Base-by-base conservation (phyloP, 257 asterid genomes). In the Primulina eburnea region DNA sequence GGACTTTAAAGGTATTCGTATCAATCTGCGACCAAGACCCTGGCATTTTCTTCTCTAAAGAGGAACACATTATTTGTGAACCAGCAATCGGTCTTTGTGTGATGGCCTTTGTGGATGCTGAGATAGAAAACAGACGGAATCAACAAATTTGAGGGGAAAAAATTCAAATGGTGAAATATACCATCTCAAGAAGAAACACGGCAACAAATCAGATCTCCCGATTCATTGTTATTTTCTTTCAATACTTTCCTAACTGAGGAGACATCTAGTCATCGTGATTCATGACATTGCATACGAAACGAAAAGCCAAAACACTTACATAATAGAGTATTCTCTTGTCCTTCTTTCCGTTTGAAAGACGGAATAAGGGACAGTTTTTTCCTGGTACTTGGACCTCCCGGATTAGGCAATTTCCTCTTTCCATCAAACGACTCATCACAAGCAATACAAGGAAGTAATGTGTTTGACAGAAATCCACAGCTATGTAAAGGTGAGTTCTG, bases 391-490 rank as follows among this genome's bases (percentile, higher is more conserved):
- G 85, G 75, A 69, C 88, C 89, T 53, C 80, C 90, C 0, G 70
- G 70, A 71, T 60, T 75, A 5, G 75, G 65, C 43, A 82, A 58
- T 58, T 82, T 89, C 63, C 71, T 87, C 86, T 86, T 87, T 70
- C 79, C 89, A 21, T 86, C 95, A 20, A 50, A 50, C 0, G 57
- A 16, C 75, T 83, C 86, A 20, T 86, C 85, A 76, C 95, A 87
- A 68, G 92, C 92, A 76, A 89, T 88, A 80, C 96, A 87, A 77
- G 99, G 96, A 69, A 87, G 87, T 4, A 85, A 73, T 5, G 89
- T 73, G 64, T 90, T 88, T 16, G 91, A 80, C 65, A 83, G 71
- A 77, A 81, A 79, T n/a, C 88, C 94, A 75, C 94, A 83, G 73
- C 69, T 84, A 75, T 80, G 95, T 73, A 80, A 62, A 2, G 74